These are phyloP conservation scores for Parathielavia hyrcaniae DNA, from an alignment of 495 filamentous ascomycete species.

Conservation along the genomic window DNA sequence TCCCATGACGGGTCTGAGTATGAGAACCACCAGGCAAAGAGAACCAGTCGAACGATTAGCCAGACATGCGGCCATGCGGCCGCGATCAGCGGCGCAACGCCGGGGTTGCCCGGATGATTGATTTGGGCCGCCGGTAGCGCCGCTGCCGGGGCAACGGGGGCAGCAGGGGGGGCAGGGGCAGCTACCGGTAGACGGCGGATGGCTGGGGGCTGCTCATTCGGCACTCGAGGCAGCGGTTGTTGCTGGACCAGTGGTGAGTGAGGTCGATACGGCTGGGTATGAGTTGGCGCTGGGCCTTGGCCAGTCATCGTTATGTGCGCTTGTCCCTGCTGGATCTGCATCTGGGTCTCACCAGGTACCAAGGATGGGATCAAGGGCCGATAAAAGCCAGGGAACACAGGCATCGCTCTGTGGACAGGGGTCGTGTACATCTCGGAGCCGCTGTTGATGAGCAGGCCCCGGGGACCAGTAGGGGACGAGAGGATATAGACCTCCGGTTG, in stretches of 20 bases:
- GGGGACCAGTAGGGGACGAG: slow-evolving; percentile 54
- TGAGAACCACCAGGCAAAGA: slow-evolving; percentile 76
- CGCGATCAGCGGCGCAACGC: slow-evolving; percentile 43
- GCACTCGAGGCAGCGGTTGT: slow-evolving; percentile 21
- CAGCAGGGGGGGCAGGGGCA: slow-evolving; percentile 1
- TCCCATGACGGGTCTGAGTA: slow-evolving; percentile 63
- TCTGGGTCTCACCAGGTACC: slow-evolving; percentile 4
- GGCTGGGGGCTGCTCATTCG: slow-evolving; percentile 13
- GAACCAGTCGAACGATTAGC: slow-evolving; percentile 68
- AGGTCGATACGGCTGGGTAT: slow-evolving; percentile 8
- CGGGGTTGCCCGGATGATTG: slow-evolving; percentile 37
- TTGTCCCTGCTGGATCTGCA: slow-evolving; percentile 13
- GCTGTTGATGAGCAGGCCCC: slow-evolving; percentile 50
- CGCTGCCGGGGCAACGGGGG: slow-evolving; percentile 3
- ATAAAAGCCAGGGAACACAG: not conserved
- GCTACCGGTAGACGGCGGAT: slow-evolving; percentile 12
- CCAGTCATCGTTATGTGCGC: not conserved
- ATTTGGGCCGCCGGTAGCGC: slow-evolving; percentile 7
- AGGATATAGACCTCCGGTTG: slow-evolving; percentile 55
- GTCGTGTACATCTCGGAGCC: slow-evolving; percentile 42
- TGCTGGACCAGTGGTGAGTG: slow-evolving; percentile 4
- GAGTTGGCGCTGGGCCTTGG: not conserved
- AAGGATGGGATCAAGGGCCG: not conserved
- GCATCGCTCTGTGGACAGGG: slow-evolving; percentile 18
- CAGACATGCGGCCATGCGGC: slow-evolving; percentile 58